phyloP scores from a whole-genome alignment of 2,329 filamentous ascomycete genomes.

The Colletotrichum theobromicola region DNA sequence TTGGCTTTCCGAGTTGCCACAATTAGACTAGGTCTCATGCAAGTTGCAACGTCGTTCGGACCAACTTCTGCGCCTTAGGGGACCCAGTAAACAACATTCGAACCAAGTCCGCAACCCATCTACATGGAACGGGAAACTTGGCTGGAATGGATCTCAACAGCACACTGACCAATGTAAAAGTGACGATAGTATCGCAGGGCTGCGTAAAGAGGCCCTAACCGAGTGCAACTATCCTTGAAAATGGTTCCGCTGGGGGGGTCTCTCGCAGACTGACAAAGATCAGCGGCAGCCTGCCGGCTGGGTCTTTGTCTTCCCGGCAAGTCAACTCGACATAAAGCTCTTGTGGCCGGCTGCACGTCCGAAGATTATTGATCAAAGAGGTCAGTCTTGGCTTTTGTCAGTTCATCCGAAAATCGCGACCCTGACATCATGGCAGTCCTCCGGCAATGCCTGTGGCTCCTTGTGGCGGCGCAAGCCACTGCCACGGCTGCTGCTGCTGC shows the following conservation, averaged over 20 bases:
- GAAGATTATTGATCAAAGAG: background rate
- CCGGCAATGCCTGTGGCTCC: background rate
- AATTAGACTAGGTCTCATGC: background rate
- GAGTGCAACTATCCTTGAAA: background rate
- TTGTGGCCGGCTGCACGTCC: background rate
- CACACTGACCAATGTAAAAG: background rate
- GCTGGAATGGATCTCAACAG: background rate
- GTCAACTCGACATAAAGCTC: background rate
- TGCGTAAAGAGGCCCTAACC: background rate
- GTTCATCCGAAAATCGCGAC: background rate
- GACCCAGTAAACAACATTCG: background rate
- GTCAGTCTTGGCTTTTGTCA: background rate
- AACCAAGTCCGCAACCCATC: background rate
- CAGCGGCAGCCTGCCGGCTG: background rate
- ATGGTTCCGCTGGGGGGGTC: background rate
- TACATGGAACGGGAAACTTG: conserved; percentile 1
- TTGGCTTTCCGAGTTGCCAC: background rate
- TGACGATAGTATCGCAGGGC: background rate
- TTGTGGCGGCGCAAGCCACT: background rate
- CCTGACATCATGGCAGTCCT: conserved; percentile 1
- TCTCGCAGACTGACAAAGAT: background rate
- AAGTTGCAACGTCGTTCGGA: background rate
- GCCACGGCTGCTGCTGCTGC: background rate
- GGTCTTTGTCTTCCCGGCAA: background rate
- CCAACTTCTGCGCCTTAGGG: background rate